Evolutionary conservation across 2,329 filamentous ascomycete genomes (phyloP).

Genomic region (Scortechinia acanthostroma): DNA sequence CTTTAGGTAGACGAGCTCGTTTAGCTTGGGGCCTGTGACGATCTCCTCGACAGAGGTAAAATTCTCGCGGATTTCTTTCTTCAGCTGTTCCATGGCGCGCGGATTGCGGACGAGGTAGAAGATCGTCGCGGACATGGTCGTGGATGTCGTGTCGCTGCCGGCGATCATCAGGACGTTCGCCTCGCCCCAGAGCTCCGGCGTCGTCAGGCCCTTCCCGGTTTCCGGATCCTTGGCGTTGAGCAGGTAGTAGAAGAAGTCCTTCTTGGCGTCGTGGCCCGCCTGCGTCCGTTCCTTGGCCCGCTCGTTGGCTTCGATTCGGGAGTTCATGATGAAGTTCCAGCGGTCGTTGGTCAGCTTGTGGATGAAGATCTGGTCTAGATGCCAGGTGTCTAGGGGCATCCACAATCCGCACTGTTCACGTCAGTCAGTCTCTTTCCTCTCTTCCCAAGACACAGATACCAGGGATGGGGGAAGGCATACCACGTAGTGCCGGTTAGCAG

Average conservation of each 20-base stretch:
- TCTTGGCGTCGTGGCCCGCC: slow-evolving; percentile 19
- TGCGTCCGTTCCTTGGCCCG: slow-evolving; percentile 25
- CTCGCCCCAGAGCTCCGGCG: slow-evolving; percentile 30
- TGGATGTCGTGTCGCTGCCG: slow-evolving; percentile 11
- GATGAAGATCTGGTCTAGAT: slow-evolving; percentile 31
- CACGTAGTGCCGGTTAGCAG: slow-evolving; percentile 32
- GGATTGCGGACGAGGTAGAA: slow-evolving; percentile 14
- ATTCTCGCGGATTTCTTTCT: slow-evolving; percentile 7
- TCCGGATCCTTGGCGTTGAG: slow-evolving; percentile 34
- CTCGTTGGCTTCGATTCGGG: slow-evolving; percentile 11
- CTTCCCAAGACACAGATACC: slow-evolving; percentile 9
- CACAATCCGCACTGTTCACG: slow-evolving; percentile 26
- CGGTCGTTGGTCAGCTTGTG: slow-evolving; percentile 28
- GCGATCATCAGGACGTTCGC: slow-evolving; percentile 25
- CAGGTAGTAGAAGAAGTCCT: slow-evolving; percentile 38
- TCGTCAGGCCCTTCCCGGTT: slow-evolving; percentile 21
- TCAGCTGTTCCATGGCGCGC: slow-evolving; percentile 7
- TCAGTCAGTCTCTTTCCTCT: too few relatives aligned
- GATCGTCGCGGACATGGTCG: slow-evolving; percentile 9
- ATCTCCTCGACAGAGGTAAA: slow-evolving; percentile 8
- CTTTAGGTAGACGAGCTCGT: slow-evolving; percentile 8
- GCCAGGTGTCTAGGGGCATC: slow-evolving; percentile 29
- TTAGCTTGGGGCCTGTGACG: slow-evolving; percentile 3
- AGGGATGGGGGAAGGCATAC: slow-evolving; percentile 13
- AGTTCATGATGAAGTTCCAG: slow-evolving; percentile 12